Evolutionary conservation across 345 rosid genomes (phyloP), one percentile per base, ranked within the genome.

Genomic region (Limnanthes douglasii): DNA sequence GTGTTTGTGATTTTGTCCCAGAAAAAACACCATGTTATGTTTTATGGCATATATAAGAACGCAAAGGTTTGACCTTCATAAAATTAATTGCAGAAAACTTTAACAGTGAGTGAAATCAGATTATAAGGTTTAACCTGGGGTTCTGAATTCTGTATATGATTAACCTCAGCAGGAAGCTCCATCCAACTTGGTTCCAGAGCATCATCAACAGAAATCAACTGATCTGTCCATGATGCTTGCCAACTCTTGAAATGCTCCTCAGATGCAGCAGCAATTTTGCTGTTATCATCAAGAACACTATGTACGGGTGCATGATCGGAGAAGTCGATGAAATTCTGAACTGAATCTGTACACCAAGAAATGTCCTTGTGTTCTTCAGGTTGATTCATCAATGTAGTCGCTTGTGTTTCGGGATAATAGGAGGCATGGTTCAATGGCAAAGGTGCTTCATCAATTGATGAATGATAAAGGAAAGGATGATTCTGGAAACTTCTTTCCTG

Each of bases 211-310:
- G 79, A 61, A 18, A 78, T 69, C 53, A 73, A 48, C 36, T 60
- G 70, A 60, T 78, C 69, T 0, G 81, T 71, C 86, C 83, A 78
- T 34, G 72, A 75, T 27, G 51, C 61, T 86, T 73, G 75, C 33
- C 73, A 66, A 17, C 39, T 39, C 53, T 63, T 58, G 52, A 48
- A 60, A 16, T 50, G 34, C 39, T 61, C 66, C 34, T 57, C 68
- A 12, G 72, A 50, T 22, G 38, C 33, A 46, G 62, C 38, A 35
- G 46, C 56, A 49, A 60, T 62, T 27, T 45, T 45, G 29, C 53
- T 62, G 46, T 66, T 54, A 49, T 53, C 86, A 32, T 48, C 55
- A 41, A 42, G 70, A 45, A 47, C 58, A 50, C 57, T 65, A n/a
- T n/a, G n/a, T n/a, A n/a, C n/a, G 34, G 60, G 30, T 37, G 33